Evolutionary conservation across 2,329 filamentous ascomycete genomes (phyloP), one percentile per base, ranked within the genome.

Genomic region (Ambrosiella cleistominuta): DNA sequence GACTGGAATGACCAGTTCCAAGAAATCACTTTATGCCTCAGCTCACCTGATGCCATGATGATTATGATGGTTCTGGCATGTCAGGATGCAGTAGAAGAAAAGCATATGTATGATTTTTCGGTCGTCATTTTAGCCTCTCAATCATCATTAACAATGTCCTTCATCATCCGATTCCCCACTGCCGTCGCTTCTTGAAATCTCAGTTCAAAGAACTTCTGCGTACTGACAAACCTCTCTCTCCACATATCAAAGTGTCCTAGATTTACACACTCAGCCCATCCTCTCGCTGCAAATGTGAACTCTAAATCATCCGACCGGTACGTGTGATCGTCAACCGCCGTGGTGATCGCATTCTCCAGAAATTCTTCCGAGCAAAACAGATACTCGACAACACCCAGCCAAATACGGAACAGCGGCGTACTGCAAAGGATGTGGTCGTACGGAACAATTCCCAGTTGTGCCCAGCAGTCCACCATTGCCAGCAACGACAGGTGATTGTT

Each of bases 381-480:
- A 68, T 95, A 91, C 71, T 98, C 93, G 0, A 90, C 91, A n/a
- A 96, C 94, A 59, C 93, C 93, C 39, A 98, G 79, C 81, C 93
- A 96, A 63, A 98, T 81, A 55, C 93, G 86, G 75, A 98, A 98
- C 52, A 97, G 80, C 73, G 93, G 93, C 44, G 93, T 98, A 57
- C 89, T 95, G 74, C 93, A 98, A 64, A 98, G 94, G 90, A 98
- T 98, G 74, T 98, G 94, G 70, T 98, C 91, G 70, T 98, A 98
- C 0, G 93, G 93, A 53, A 94, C 86, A 65, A 96, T 98, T 39
- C 83, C 86, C 51, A 97, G 78, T 64, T 88, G 87, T 67, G 87
- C 93, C 93, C 93, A 98, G 72, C 91, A 97, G 72, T 98, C 93
- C 49, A 97, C 94, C 81, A 98, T 98, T 52, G 90, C 93, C 50